Evolutionary conservation across 2,329 filamentous ascomycete species (phyloP).

Genomic region (Phoma sp.): DNA sequence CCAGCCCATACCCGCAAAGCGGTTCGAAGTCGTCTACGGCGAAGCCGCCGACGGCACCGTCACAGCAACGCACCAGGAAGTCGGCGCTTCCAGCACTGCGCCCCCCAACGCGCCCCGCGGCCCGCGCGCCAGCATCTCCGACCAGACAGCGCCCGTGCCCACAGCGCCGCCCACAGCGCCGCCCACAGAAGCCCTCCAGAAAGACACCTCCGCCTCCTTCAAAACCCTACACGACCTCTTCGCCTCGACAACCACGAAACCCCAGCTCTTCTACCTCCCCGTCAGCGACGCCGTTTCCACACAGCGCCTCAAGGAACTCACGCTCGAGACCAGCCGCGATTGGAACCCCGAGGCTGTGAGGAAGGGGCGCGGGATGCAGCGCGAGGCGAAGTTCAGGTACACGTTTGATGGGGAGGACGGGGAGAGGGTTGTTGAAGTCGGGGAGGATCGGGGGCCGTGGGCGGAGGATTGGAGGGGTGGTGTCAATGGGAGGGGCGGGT

Average conservation of each 20-base stretch:
- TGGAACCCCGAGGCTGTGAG: conserved; percentile 46
- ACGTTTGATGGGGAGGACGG: conserved; percentile 54
- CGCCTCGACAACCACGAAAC: conserved; percentile 64
- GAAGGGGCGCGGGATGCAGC: conserved; percentile 38
- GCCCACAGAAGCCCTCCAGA: conserved; percentile 13
- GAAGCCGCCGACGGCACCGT: conserved; percentile 22
- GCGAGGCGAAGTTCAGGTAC: conserved; percentile 45
- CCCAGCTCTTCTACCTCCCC: conserved; percentile 69
- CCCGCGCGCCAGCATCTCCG: conserved; percentile 17
- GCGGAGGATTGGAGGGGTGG: conserved; percentile 27
- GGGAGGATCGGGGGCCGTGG: conserved; percentile 42
- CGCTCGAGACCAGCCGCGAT: conserved; percentile 51
- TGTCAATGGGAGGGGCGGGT: conserved; percentile 15
- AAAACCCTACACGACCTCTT: conserved; percentile 66
- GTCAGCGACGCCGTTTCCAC: conserved; percentile 69
- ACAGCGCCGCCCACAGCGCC: no score
- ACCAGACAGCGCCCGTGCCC: no score
- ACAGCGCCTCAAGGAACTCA: conserved; percentile 67
- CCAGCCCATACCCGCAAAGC: conserved; percentile 26
- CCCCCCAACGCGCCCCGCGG: conserved; percentile 34
- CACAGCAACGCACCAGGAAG: conserved; percentile 42
- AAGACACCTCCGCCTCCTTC: conserved; percentile 47
- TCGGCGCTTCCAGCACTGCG: conserved; percentile 29
- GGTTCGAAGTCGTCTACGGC: conserved; percentile 42
- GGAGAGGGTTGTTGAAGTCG: conserved; percentile 51